These are phyloP conservation scores for Backusella psychrophila DNA, from an alignment of 192 early-diverging fungal species.

Conservation along the genomic window DNA sequence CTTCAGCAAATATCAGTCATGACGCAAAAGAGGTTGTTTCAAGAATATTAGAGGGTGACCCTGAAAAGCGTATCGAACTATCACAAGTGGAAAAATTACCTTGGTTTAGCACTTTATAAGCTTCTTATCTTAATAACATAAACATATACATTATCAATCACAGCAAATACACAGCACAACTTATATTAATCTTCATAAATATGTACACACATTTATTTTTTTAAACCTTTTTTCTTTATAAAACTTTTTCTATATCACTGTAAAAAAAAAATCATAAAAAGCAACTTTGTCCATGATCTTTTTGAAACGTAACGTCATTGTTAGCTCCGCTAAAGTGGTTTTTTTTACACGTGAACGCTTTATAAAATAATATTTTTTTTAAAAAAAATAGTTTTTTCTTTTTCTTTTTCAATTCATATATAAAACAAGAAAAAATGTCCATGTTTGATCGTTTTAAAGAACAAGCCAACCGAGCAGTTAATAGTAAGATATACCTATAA, in stretches of 20 bases:
- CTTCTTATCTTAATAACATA: neutral
- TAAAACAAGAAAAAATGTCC: conserved; percentile 2
- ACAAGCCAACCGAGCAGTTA: conserved; percentile 23
- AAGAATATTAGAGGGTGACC: conserved; percentile 42
- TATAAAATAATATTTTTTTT: neutral
- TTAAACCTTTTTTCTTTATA: no score
- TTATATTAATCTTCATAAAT: no score
- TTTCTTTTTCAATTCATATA: conserved; percentile 1
- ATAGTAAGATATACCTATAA: neutral
- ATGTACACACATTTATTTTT: no score
- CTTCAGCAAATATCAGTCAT: conserved; percentile 1
- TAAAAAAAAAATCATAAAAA: no score
- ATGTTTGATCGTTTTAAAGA: conserved; percentile 34
- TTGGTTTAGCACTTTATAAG: conserved; percentile 40
- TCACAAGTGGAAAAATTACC: conserved; percentile 40
- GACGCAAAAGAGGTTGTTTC: conserved; percentile 53
- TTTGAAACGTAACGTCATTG: neutral
- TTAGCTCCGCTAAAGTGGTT: no score
- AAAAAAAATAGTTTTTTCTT: neutral
- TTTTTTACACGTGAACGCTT: no score
- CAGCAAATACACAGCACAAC: neutral
- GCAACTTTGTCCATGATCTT: no score
- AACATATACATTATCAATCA: neutral
- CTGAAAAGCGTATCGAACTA: conserved; percentile 41
- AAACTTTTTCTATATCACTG: no score